Evolutionary conservation across 2,329 filamentous ascomycete genomes (phyloP).

Genomic region (Clonostachys rhizophaga): DNA sequence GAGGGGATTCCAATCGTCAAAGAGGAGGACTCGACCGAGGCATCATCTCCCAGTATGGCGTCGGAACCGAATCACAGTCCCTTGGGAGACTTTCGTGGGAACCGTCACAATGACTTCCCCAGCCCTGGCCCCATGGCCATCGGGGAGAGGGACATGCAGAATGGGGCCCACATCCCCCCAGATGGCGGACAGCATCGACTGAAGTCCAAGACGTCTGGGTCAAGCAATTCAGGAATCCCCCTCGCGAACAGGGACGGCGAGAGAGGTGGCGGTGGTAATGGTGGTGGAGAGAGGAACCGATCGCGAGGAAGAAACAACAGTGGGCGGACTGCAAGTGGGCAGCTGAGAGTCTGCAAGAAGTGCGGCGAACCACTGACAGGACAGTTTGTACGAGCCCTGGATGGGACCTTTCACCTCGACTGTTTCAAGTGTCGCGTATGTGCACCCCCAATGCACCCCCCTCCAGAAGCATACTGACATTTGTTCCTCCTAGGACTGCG

Average conservation of each 20-base stretch:
- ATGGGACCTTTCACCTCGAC: slow-evolving; percentile 92
- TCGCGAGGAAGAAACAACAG: slow-evolving; percentile 41
- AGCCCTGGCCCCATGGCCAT: too few species aligned
- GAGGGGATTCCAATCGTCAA: slow-evolving; percentile 6
- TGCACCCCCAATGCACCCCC: slow-evolving; percentile 11
- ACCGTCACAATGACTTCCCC: too few species aligned
- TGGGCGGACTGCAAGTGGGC: slow-evolving; percentile 52
- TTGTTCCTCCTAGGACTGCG: slow-evolving; percentile 68
- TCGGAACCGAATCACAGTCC: too few species aligned
- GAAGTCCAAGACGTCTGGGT: slow-evolving; percentile 25
- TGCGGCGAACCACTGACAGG: slow-evolving; percentile 84
- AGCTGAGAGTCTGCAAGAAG: slow-evolving; percentile 72
- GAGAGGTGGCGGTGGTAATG: background rate
- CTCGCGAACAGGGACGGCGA: slow-evolving; percentile 7
- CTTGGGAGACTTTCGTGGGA: too few species aligned
- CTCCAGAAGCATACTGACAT: background rate
- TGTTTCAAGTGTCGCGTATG: slow-evolving; percentile 96
- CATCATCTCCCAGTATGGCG: too few species aligned
- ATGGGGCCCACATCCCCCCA: slow-evolving; percentile 22
- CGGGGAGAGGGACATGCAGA: slow-evolving; percentile 13
- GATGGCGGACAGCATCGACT: slow-evolving; percentile 23
- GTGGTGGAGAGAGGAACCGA: slow-evolving; percentile 44
- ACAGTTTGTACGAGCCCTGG: slow-evolving; percentile 91
- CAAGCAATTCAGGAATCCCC: slow-evolving; percentile 20
- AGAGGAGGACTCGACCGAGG: too few species aligned